Evolutionary conservation across 352 stramenopile genomes (phyloP), one percentile per base, ranked within the genome.

Genomic region (Phytophthora tentaculata): DNA sequence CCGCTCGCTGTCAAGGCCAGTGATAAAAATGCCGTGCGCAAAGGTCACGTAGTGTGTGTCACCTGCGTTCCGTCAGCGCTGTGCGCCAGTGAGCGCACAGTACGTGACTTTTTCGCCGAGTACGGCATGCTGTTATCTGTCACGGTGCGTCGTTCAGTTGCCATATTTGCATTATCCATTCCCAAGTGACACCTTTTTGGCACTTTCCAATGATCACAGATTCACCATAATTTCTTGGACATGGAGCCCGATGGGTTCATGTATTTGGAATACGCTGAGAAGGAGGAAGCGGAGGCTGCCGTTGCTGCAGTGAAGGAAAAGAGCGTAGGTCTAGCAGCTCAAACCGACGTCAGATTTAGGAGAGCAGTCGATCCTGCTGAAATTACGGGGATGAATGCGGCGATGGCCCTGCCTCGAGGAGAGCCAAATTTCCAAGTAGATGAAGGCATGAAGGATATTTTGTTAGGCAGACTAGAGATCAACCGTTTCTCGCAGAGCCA

Each of bases 161-260:
- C 17, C 29, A 61, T 20, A 61, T 59, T 24, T 32, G 23, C 22
- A 24, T n/a, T 32, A 49, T 26, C 9, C n/a, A 23, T 51, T 37
- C 41, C 17, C 14, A 55, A 39, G n/a, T 39, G 47, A 50, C 56
- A n/a, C 2, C 6, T 50, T 61, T 59, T 43, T 32, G 28, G 47
- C 22, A 20, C 39, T 53, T 26, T 23, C 41, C 10, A 37, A 17
- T 43, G 16, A 29, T 9, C 7, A 17, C 37, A 92, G 83, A 80
- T 91, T 44, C 81, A 90, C 39, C 84, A 92, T 65, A 84, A 94
- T 37, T 86, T 83, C 32, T 51, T 87, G 20, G 81, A 88, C 55
- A 86, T 83, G 69, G 71, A 76, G 14, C 66, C 69, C 0, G 71
- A 87, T 47, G 86, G 86, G 45, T 94, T 91, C 79, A 69, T 92